Percentiles rank a stretch among this genome's conserved stretches.
These are phyloP conservation scores for Backusella liffmaniae DNA, from an alignment of 192 early-diverging fungal species.

Conservation along the genomic window DNA sequence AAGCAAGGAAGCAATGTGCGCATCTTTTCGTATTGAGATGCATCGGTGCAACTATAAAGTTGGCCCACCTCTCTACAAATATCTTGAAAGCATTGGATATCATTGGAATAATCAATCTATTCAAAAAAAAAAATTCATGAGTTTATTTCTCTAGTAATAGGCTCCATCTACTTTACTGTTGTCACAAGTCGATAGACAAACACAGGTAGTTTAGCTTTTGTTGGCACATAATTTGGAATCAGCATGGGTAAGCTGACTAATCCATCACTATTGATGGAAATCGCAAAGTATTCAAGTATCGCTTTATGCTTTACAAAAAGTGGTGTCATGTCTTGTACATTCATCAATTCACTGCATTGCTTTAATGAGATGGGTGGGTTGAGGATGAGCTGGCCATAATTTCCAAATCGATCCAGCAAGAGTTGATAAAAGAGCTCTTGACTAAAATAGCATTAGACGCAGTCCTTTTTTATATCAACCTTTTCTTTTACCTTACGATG, in stretches of 20 bases:
- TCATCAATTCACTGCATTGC: not conserved
- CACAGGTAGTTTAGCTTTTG: not conserved
- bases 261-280: not conserved
- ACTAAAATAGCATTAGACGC: not conserved
- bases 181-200: not conserved
- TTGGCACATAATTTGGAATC: not conserved
- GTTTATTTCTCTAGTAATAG: not conserved
- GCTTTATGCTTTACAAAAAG: not conserved
- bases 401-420: not conserved
- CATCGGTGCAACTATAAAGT: not conserved
- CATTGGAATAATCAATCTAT: not conserved
- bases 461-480: too few relatives aligned
- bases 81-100: conserved; percentile 8
- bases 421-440: conserved; percentile 17
- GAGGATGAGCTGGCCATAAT: not conserved
- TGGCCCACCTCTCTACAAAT: not conserved
- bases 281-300: not conserved
- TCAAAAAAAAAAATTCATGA: not conserved
- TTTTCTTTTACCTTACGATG: not conserved
- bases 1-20: not conserved
- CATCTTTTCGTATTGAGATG: not conserved
- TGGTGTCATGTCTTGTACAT: not conserved
- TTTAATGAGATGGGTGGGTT: conserved; percentile 1
- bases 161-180: not conserved
- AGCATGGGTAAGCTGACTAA: not conserved